Conservation (phyloP, 2,329 filamentous ascomycete species). For the Elsinoe fawcettii region DNA sequence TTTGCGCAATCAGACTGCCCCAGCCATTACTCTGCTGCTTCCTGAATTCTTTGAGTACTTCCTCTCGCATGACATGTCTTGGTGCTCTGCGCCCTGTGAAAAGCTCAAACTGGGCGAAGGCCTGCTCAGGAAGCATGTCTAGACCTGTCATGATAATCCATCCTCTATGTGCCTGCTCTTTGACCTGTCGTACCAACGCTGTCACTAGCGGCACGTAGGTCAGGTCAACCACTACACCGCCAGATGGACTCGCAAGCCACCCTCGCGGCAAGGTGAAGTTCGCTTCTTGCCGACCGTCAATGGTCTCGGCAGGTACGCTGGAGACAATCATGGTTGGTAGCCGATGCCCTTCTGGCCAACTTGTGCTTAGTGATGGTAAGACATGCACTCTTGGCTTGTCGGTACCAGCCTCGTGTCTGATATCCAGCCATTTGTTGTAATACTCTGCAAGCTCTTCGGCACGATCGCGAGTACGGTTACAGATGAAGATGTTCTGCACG, state of each 20-base stretch:
- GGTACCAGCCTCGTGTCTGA: constrained; percentile 16
- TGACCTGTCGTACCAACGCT: constrained; percentile 61
- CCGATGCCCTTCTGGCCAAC: constrained; percentile 57
- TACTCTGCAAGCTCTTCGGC: constrained; percentile 61
- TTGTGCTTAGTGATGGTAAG: constrained; percentile 48
- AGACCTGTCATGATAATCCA: constrained; percentile 72
- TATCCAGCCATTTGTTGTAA: constrained; percentile 47
- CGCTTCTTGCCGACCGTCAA: constrained; percentile 56
- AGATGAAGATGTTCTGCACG: constrained; percentile 66
- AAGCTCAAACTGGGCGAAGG: constrained; percentile 72
- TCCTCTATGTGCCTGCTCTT: constrained; percentile 50
- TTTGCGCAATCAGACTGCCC: background rate
- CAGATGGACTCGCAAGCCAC: constrained; percentile 66
- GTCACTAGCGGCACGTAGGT: constrained; percentile 68
- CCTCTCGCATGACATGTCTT: constrained; percentile 60
- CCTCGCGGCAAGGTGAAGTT: constrained; percentile 61
- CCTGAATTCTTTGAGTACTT: constrained; percentile 40
- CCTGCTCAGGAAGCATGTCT: constrained; percentile 69
- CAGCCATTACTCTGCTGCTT: background rate
- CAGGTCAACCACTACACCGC: constrained; percentile 64
- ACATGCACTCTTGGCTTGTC: constrained; percentile 43
- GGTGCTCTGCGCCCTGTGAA: constrained; percentile 69
- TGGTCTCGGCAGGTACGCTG: constrained; percentile 64
- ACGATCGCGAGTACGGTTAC: constrained; percentile 61
- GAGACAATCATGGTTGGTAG: constrained; percentile 68